Percentiles rank a stretch among this genome's conserved stretches.
These are phyloP conservation scores for Botrytis deweyae DNA, from an alignment of 2,329 filamentous ascomycete genomes.

Conservation along the genomic window DNA sequence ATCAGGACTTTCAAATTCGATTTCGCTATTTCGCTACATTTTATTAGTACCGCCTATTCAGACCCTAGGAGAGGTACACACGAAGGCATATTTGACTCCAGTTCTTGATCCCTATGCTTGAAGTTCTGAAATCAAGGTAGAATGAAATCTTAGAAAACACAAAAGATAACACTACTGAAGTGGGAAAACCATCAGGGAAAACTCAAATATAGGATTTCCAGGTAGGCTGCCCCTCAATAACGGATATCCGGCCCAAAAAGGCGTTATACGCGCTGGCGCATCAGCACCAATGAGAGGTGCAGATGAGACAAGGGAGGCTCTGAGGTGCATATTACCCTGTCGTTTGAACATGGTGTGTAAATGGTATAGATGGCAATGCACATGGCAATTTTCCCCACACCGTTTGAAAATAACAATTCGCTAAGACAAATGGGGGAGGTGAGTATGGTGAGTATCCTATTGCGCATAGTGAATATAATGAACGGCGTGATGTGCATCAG, in stretches of 20 bases:
- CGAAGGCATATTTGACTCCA: not conserved
- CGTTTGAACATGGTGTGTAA: not conserved
- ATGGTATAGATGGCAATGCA: not conserved
- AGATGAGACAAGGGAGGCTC: not conserved
- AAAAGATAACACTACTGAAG: not conserved
- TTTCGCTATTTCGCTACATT: not conserved
- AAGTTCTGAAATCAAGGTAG: not conserved
- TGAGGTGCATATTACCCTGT: not conserved
- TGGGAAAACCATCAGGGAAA: not conserved
- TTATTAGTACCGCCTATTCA: not conserved
- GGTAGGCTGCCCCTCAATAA: not conserved
- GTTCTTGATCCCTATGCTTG: not conserved
- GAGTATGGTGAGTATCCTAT: not conserved
- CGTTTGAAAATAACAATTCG: not conserved
- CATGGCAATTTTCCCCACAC: not conserved
- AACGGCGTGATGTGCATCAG: not conserved
- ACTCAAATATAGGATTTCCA: not conserved
- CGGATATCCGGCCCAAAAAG: not conserved
- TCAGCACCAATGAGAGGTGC: conserved; percentile 6
- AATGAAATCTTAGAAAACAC: not conserved
- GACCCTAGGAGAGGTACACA: not conserved
- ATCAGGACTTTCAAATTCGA: conserved; percentile 16
- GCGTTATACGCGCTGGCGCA: not conserved
- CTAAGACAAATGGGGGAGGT: not conserved
- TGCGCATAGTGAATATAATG: not conserved